Conservation (phyloP, 1,284 basidiomycete species). For the Hymenochaete sp. region DNA sequence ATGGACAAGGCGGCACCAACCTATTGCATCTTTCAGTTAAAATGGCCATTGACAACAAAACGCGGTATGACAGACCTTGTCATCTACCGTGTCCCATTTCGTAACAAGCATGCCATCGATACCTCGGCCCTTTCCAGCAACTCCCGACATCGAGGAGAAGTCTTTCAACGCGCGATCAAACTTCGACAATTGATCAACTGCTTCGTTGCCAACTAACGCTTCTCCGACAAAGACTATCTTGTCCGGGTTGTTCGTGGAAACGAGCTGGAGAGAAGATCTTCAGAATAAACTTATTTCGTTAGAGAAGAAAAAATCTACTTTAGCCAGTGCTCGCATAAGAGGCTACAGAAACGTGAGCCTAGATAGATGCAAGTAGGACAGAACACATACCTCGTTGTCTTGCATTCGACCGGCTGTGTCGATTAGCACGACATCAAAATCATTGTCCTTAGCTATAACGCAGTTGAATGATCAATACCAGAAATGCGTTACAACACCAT, state of each 20-base stretch:
- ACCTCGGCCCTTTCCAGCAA: conserved; percentile 66
- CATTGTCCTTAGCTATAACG: conserved; percentile 64
- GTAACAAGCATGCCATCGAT: conserved; percentile 96
- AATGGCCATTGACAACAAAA: neutral
- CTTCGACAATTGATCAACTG: conserved; percentile 90
- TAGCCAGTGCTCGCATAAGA: conserved; percentile 95
- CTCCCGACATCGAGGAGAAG: conserved; percentile 66
- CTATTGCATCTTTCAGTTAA: conserved; percentile 32
- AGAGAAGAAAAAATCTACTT: conserved; percentile 40
- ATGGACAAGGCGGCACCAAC: conserved; percentile 94
- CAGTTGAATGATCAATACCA: conserved; percentile 10
- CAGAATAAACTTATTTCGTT: neutral
- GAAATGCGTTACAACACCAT: neutral
- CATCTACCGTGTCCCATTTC: conserved; percentile 96
- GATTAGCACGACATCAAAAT: conserved; percentile 91
- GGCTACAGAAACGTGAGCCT: conserved; percentile 41
- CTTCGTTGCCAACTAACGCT: conserved; percentile 93
- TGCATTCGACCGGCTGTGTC: conserved; percentile 99
- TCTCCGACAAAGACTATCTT: conserved; percentile 96
- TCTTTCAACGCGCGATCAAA: conserved; percentile 88
- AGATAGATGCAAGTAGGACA: neutral
- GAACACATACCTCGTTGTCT: conserved; percentile 75
- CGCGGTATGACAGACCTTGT: conserved; percentile 49
- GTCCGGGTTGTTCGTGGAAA: conserved; percentile 86
- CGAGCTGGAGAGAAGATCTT: conserved; percentile 47